Evolutionary conservation across 2,329 filamentous ascomycete species (phyloP).

Genomic region (Colletotrichum sidae): DNA sequence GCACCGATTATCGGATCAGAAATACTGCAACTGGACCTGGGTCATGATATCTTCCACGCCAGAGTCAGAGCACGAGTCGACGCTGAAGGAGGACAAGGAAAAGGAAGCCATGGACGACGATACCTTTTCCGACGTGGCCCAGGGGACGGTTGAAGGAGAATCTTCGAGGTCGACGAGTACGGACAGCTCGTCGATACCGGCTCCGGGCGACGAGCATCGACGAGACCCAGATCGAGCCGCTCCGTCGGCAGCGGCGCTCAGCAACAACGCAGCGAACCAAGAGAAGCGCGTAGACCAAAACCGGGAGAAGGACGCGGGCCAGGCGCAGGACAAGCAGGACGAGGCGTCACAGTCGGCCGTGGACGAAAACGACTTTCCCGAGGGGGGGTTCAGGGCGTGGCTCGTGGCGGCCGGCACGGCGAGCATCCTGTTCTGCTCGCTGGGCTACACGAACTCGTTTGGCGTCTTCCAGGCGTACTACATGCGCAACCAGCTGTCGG

Average conservation of each 20-base stretch:
- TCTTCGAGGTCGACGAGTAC: too few species aligned
- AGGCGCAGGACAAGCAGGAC: slow-evolving; percentile 10
- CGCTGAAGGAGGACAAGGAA: neutral
- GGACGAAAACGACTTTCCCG: slow-evolving; percentile 38
- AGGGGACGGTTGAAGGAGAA: too few species aligned
- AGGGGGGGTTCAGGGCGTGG: slow-evolving; percentile 54
- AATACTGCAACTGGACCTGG: too few species aligned
- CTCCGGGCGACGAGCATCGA: too few species aligned
- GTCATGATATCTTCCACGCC: too few species aligned
- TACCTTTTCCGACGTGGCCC: neutral
- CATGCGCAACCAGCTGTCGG: slow-evolving; percentile 41
- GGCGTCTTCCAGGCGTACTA: slow-evolving; percentile 45
- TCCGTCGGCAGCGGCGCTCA: neutral
- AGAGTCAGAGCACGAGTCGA: too few species aligned
- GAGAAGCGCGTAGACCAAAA: neutral
- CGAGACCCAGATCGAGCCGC: neutral
- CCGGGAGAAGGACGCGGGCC: neutral
- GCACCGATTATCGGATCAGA: too few species aligned
- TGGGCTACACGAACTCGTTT: slow-evolving; percentile 44
- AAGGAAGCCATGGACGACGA: neutral
- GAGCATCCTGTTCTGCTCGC: slow-evolving; percentile 46
- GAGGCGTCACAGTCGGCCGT: neutral
- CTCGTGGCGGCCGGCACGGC: slow-evolving; percentile 51
- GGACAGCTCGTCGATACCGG: too few species aligned
- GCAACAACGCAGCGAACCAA: neutral